Conservation (phyloP, 1,284 basidiomycete species). For the Puccinia horiana region DNA sequence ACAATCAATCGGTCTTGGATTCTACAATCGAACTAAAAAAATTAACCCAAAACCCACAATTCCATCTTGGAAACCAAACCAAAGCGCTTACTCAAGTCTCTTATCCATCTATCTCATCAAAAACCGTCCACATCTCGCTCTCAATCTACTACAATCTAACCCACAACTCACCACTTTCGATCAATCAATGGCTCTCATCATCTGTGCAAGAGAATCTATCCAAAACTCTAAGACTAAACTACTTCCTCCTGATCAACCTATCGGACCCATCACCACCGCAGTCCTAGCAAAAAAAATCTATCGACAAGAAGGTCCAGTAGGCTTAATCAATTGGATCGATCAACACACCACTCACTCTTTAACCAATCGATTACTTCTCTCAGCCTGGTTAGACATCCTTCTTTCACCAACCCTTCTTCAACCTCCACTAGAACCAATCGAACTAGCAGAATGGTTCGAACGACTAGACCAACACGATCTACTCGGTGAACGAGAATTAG, state of each 20-base stretch:
- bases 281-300: constrained; percentile 15
- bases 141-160: not conserved
- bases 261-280: not conserved
- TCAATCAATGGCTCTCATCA: not conserved
- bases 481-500: constrained; percentile 29
- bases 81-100: not conserved
- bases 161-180: not conserved
- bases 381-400: constrained; percentile 26
- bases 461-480: not conserved
- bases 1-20: not conserved
- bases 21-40: not conserved
- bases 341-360: not conserved
- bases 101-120: constrained; percentile 24
- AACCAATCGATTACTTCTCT: constrained; percentile 5
- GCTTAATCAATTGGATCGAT: not conserved
- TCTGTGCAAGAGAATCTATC: constrained; percentile 10
- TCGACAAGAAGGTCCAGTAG: not conserved
- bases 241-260: not conserved
- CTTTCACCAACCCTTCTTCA: not conserved
- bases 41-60: not conserved
- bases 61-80: not conserved
- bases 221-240: not conserved
- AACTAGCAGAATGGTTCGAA: not conserved
- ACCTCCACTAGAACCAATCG: not conserved
- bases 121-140: constrained; percentile 6